Conservation (phyloP, 2,329 filamentous ascomycete species). For the Trichoderma endophyticum region DNA sequence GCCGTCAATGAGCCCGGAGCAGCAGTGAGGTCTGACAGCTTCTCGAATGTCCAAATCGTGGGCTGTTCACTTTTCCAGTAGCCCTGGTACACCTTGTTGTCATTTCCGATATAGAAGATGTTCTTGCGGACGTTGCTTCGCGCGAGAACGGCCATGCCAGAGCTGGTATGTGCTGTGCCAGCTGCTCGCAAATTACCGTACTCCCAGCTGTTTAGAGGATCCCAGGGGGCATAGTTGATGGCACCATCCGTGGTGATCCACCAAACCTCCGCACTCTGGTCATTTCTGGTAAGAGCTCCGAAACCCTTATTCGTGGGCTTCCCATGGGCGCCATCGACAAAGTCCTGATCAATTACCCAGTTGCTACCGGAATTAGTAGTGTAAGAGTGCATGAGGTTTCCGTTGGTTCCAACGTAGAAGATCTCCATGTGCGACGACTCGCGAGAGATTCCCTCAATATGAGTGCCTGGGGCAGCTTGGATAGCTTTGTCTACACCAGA, state of each 20-base stretch:
- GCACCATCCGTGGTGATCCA: not conserved
- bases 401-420: not conserved
- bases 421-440: not conserved
- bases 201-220: not conserved
- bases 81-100: not conserved
- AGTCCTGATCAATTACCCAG: not conserved
- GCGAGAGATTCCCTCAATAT: not conserved
- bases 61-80: not conserved
- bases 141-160: not conserved
- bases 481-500: not conserved
- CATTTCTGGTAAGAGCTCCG: not conserved
- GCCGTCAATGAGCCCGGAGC: not conserved
- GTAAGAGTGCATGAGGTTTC: not conserved
- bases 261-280: not conserved
- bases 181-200: not conserved
- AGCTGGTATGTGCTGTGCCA: not conserved
- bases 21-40: not conserved
- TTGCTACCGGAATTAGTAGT: not conserved
- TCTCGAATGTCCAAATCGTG: not conserved
- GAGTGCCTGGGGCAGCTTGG: not conserved
- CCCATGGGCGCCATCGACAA: too few species aligned
- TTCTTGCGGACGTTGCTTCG: not conserved
- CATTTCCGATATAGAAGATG: not conserved
- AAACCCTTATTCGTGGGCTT: not conserved
- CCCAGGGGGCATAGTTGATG: not conserved